Conservation (phyloP, 306 rosid species). For the Medicago ruthenica region DNA sequence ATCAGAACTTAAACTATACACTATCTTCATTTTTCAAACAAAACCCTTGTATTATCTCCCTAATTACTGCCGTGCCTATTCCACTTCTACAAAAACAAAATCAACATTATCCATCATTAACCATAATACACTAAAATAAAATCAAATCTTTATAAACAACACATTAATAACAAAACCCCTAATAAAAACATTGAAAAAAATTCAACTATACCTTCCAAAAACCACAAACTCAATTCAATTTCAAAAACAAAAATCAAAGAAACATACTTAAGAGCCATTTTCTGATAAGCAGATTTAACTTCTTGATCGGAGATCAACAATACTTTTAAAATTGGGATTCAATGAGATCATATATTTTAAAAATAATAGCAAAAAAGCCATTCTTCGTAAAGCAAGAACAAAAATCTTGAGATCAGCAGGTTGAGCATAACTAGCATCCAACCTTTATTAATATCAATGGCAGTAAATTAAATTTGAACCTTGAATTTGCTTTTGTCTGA, state of each 20-base stretch:
- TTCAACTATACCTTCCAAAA: constrained; percentile 24
- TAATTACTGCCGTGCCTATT: background rate
- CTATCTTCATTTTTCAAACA: background rate
- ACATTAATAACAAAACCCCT: background rate
- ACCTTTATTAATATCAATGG: no score
- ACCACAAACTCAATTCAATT: background rate
- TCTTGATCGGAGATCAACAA: no score
- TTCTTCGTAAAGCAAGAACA: no score
- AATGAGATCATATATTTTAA: no score
- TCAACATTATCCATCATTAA: background rate
- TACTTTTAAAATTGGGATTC: no score
- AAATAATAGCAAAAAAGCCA: no score
- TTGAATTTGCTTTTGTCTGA: no score
- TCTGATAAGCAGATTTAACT: constrained; percentile 88
- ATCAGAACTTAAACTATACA: background rate
- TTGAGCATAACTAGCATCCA: no score
- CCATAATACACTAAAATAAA: no score
- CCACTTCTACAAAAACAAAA: constrained; percentile 17
- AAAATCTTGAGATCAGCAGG: no score
- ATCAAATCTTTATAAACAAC: background rate
- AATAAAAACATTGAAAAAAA: background rate
- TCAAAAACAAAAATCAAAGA: background rate
- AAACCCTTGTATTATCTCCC: background rate
- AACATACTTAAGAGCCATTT: constrained; percentile 95
- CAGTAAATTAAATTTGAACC: no score